Conservation (phyloP, 495 filamentous ascomycete genomes). For the Apiosordaria backusii region DNA sequence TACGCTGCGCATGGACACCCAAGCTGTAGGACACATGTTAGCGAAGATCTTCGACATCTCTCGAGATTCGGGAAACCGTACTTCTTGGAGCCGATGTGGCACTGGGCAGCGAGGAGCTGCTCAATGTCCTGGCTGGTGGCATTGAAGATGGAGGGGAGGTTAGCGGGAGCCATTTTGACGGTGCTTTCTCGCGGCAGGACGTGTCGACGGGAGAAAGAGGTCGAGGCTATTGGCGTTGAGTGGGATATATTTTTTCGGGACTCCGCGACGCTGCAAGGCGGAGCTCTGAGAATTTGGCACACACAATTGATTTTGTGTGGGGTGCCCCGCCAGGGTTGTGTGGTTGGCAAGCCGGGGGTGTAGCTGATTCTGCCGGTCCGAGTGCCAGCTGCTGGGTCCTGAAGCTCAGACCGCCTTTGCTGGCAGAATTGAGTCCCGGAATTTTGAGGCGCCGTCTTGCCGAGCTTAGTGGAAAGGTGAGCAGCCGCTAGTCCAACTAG, state of each 20-base stretch:
- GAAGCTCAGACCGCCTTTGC: background rate
- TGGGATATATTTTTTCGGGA: constrained; percentile 32
- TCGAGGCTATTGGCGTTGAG: constrained; percentile 40
- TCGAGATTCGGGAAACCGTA: constrained; percentile 18
- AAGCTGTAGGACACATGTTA: constrained; percentile 43
- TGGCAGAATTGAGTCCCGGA: constrained; percentile 3
- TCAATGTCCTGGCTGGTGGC: constrained; percentile 80
- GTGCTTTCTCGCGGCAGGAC: constrained; percentile 45
- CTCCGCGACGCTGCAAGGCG: constrained; percentile 26
- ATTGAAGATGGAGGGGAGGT: constrained; percentile 83
- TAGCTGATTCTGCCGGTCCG: background rate
- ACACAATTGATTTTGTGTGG: constrained; percentile 38
- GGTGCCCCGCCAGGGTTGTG: constrained; percentile 40
- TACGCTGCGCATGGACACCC: constrained; percentile 93
- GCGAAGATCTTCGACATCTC: constrained; percentile 1
- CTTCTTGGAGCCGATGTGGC: constrained; percentile 97
- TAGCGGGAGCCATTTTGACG: constrained; percentile 86
- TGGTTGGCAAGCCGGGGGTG: constrained; percentile 7
- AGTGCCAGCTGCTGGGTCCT: constrained; percentile 10
- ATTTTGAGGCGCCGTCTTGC: constrained; percentile 16
- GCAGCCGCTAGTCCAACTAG: background rate
- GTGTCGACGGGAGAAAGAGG: constrained; percentile 48
- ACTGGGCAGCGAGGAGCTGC: constrained; percentile 95
- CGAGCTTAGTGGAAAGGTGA: background rate
- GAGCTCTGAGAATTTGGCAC: constrained; percentile 34